Conservation (phyloP, 768 basidiomycete genomes). For the Pleurotus eryngii region DNA sequence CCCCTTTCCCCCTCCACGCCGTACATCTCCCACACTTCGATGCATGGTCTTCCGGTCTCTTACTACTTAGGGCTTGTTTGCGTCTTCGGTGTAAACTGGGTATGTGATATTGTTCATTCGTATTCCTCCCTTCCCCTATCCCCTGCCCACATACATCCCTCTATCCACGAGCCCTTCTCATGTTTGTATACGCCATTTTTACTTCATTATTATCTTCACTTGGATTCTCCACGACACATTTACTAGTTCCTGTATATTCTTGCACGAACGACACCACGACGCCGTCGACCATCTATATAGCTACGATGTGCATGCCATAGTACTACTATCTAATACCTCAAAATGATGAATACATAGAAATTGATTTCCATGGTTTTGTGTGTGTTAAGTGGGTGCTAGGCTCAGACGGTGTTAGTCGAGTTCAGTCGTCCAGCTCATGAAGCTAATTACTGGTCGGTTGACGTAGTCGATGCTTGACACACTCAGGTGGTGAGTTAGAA, state of each 20-base stretch:
- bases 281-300: neutral
- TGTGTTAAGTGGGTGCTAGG: neutral
- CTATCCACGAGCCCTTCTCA: neutral
- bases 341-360: conserved; percentile 5
- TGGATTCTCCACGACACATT: neutral
- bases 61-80: neutral
- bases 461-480: too few relatives aligned
- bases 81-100: neutral
- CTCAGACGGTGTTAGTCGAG: too few relatives aligned
- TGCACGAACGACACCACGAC: neutral
- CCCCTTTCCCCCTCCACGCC: neutral
- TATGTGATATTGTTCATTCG: neutral
- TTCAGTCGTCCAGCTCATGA: too few relatives aligned
- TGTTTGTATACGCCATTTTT: conserved; percentile 5
- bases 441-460: too few relatives aligned
- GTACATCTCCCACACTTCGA: neutral
- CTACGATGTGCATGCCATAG: conserved; percentile 8
- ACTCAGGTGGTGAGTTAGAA: too few relatives aligned
- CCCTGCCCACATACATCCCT: neutral
- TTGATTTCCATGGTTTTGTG: neutral
- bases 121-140: neutral
- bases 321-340: conserved; percentile 2
- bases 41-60: neutral
- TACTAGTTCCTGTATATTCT: neutral
- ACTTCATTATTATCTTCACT: conserved; percentile 2